These are phyloP conservation scores for Solanum rostratum DNA, from an alignment of 257 asterid genomes.

Conservation along the genomic window DNA sequence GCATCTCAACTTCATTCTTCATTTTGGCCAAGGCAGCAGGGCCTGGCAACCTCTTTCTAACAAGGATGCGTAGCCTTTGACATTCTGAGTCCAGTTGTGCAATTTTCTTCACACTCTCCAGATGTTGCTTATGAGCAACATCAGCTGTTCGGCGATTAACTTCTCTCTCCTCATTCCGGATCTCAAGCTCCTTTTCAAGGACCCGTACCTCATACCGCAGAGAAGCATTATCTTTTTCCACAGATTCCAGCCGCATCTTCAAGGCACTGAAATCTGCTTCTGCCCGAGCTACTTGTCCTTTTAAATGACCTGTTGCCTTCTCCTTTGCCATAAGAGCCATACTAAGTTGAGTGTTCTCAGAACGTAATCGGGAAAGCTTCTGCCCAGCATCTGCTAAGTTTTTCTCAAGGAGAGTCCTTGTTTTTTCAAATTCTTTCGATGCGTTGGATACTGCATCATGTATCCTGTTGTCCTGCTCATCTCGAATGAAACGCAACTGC, in stretches of 20 bases:
- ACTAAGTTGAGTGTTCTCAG: constrained; percentile 49
- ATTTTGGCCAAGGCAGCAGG: constrained; percentile 59
- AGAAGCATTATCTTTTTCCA: constrained; percentile 64
- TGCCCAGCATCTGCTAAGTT: constrained; percentile 37
- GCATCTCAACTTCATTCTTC: constrained; percentile 57
- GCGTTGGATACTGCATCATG: constrained; percentile 40
- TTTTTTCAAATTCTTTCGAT: constrained; percentile 42
- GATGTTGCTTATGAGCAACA: constrained; percentile 42
- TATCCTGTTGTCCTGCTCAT: constrained; percentile 56
- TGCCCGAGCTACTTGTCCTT: constrained; percentile 21
- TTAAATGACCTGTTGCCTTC: constrained; percentile 38
- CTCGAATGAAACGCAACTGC: constrained; percentile 54
- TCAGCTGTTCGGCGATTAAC: constrained; percentile 54
- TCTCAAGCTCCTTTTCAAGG: constrained; percentile 71
- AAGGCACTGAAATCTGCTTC: constrained; percentile 45
- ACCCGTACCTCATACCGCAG: constrained; percentile 59
- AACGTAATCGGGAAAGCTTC: constrained; percentile 29
- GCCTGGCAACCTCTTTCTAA: constrained; percentile 64
- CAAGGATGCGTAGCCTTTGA: constrained; percentile 61
- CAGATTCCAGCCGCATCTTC: constrained; percentile 37
- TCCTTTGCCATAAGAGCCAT: constrained; percentile 51
- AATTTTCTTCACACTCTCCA: constrained; percentile 46
- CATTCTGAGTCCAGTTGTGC: constrained; percentile 67
- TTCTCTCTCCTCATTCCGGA: constrained; percentile 84
- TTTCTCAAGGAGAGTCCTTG: constrained; percentile 18